Evolutionary conservation across 495 filamentous ascomycete genomes (phyloP).

Genomic region (Aspergillus steynii): DNA sequence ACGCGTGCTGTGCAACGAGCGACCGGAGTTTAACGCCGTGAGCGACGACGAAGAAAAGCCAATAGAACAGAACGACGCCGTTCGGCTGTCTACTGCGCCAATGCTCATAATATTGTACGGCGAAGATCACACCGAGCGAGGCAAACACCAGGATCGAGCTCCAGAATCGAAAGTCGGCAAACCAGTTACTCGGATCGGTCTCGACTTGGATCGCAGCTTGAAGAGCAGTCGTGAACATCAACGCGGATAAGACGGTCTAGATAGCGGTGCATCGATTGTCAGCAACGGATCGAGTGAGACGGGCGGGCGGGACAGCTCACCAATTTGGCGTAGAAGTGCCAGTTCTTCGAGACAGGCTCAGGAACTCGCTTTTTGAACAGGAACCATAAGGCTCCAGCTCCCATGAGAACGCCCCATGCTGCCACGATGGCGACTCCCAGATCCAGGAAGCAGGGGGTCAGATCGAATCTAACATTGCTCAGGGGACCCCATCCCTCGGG

Average conservation of each 20-base stretch:
- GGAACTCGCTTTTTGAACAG: constrained; percentile 66
- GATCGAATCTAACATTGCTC: constrained; percentile 78
- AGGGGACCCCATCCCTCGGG: constrained; percentile 94
- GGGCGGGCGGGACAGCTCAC: constrained; percentile 46
- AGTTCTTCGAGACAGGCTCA: constrained; percentile 73
- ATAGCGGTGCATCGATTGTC: constrained; percentile 12
- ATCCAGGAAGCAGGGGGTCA: constrained; percentile 96
- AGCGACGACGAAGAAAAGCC: constrained; percentile 83
- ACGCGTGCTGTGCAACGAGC: constrained; percentile 73
- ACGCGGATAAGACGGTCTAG: constrained; percentile 68
- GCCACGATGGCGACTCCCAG: constrained; percentile 77
- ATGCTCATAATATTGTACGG: constrained; percentile 93
- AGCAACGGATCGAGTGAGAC: constrained; percentile 20
- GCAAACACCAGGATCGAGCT: constrained; percentile 75
- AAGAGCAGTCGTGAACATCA: constrained; percentile 65
- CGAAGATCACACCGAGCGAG: constrained; percentile 76
- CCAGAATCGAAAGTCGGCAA: constrained; percentile 86
- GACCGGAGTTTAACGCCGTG: constrained; percentile 87
- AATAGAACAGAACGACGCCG: constrained; percentile 93
- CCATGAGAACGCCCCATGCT: constrained; percentile 71
- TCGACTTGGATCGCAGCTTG: constrained; percentile 79
- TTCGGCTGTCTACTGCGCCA: constrained; percentile 85
- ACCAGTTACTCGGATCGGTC: constrained; percentile 68
- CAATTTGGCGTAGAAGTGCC: constrained; percentile 94
- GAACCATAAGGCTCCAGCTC: constrained; percentile 73